A percentile compares a stretch with the other conserved stretches of the same genome.
Conservation (phyloP, 192 early-diverging fungal genomes). For the Linnemannia exigua region DNA sequence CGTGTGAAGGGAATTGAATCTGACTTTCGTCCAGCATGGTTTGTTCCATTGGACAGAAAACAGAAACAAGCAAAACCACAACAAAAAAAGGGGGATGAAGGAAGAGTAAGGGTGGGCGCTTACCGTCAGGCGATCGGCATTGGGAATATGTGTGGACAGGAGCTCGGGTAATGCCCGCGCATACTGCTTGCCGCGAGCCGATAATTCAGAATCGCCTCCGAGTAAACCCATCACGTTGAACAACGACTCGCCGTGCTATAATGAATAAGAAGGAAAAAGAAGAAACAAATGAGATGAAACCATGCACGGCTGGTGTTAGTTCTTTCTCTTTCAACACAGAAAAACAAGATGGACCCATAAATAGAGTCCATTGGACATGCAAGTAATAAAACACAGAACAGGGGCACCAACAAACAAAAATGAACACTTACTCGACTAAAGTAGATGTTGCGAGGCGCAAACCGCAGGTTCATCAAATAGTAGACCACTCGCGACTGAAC, state of each 20-base stretch:
- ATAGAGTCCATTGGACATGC: neutral
- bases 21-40: neutral
- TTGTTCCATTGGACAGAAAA: neutral
- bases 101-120: neutral
- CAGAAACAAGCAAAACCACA: neutral
- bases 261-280: slow-evolving; percentile 7
- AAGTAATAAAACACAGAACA: neutral
- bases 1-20: neutral
- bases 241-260: slow-evolving; percentile 90
- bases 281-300: slow-evolving; percentile 10
- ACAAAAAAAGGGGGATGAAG: neutral
- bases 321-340: neutral
- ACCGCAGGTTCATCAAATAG: slow-evolving; percentile 99
- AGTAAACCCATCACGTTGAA: slow-evolving; percentile 93
- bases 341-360: neutral
- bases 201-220: slow-evolving; percentile 95
- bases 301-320: neutral
- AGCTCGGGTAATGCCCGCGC: slow-evolving; percentile 86
- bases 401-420: neutral
- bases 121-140: slow-evolving; percentile 74
- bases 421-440: slow-evolving; percentile 75
- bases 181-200: slow-evolving; percentile 89
- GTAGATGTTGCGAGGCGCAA: slow-evolving; percentile 92
- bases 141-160: slow-evolving; percentile 81
- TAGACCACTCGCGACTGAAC: slow-evolving; percentile 97